Base-by-base conservation (phyloP, 352 stramenopile genomes). In the Phytophthora syringae region DNA sequence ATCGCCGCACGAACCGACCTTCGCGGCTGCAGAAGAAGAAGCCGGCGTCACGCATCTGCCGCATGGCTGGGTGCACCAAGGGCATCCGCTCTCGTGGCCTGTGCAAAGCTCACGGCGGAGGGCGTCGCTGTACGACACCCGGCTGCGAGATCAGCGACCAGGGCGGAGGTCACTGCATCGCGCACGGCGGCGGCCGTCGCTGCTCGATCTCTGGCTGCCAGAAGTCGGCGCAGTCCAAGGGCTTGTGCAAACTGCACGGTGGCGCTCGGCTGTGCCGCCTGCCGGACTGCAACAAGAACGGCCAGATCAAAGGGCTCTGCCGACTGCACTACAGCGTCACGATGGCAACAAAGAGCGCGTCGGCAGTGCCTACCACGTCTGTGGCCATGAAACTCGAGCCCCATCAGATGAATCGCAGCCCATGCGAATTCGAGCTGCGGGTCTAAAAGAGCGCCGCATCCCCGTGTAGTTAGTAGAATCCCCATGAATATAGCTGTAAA, bases 101-200 rank as follows among this genome's bases (percentile, higher is more conserved):
- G 27, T 97, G 89, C 77, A 95, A 94, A 50, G 85, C 78, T 7
- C 89, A 97, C 70, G 89, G 89, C 12, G 89, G 89, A 25, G 89
- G 89, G 1, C 83, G 87, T 21, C 79, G 82, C 11, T 97, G 89
- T 70, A 80, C 74, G 45, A 92, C 87, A 7, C 79, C 82, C 1
- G 86, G 83, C 5, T 96, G 89, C 64, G 77, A 87, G 32, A 94
- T 94, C 67, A 90, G 80, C 60, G 89, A 95, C 77, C 88, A 96
- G 59, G 86, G 88, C 53, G 87, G 89, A 54, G 89, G 87, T 34
- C 84, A 90, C 66, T 95, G 87, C 71, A 92, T 92, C 62, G 86
- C 83, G 0, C 85, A 90, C 49, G 86, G 86, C 27, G 86, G 86
- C 20, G 86, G 86, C 15, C 75, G 75, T 25, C 78, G 82, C 30